Percentiles rank a stretch among this genome's conserved stretches.
phyloP scores from a whole-genome alignment of 2,329 filamentous ascomycete genomes.

The Ophiognomonia clavigignenti-juglandacearum region DNA sequence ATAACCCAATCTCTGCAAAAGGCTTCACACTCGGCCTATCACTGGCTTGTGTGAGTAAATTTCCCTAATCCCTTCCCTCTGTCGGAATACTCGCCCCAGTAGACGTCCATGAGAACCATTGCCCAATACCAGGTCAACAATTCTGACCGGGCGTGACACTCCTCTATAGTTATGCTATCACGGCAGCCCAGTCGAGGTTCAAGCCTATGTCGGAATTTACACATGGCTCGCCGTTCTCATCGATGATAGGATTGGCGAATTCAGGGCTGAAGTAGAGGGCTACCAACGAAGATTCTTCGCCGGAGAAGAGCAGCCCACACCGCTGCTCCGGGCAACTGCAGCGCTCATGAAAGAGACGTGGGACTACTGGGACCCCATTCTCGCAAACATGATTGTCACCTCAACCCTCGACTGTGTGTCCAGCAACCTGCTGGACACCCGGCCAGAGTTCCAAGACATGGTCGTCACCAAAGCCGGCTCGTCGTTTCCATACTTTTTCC shows the following conservation, averaged over 20 bases:
- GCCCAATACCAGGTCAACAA: neutral
- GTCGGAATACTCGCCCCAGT: no score
- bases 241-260: neutral
- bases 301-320: conserved; percentile 1
- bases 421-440: neutral
- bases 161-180: neutral
- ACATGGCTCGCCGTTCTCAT: neutral
- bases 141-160: neutral
- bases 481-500: neutral
- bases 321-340: neutral
- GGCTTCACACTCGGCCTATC: neutral
- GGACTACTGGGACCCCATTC: conserved; percentile 1
- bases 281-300: conserved; percentile 1
- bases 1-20: neutral
- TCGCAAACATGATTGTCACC: neutral
- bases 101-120: neutral
- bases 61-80: neutral
- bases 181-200: neutral
- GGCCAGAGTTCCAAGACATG: neutral
- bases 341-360: neutral
- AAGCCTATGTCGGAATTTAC: neutral
- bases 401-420: neutral
- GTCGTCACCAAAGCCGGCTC: neutral
- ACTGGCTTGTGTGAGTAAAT: neutral
- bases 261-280: neutral